Evolutionary conservation across 2,329 filamentous ascomycete species (phyloP).

Genomic region (Ceratocystis destructans): DNA sequence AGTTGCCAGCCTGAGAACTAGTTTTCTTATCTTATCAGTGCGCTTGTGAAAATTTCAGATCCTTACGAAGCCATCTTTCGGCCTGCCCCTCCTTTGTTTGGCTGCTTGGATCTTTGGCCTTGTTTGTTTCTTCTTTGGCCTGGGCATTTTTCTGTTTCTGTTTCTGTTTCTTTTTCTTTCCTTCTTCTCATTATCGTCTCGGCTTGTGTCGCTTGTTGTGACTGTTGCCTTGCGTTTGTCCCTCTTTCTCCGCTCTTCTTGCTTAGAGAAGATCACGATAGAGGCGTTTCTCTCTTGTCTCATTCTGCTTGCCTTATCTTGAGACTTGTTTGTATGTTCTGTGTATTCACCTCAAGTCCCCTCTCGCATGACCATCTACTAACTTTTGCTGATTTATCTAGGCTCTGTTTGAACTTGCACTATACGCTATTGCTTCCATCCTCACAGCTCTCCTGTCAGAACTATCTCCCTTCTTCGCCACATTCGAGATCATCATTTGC

Average conservation of each 20-base stretch:
- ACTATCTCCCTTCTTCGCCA: not conserved
- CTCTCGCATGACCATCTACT: not conserved
- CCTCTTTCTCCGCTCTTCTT: not conserved
- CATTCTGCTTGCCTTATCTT: not conserved
- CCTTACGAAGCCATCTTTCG: not conserved
- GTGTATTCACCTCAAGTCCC: not conserved
- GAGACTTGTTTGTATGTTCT: not conserved
- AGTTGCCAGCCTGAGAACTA: not conserved
- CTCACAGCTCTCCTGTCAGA: not conserved
- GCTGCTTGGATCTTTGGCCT: not conserved
- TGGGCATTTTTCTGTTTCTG: not conserved
- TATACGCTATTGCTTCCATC: not conserved
- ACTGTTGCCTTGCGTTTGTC: not conserved
- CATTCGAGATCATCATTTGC: not conserved
- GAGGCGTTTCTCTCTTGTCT: not conserved
- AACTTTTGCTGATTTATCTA: not conserved
- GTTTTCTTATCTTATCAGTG: not conserved
- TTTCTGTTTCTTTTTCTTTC: not conserved
- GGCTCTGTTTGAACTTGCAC: not conserved
- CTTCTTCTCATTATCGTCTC: not conserved
- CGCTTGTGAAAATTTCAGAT: slow-evolving; percentile 6
- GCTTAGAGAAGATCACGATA: slow-evolving; percentile 6
- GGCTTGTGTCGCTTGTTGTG: not conserved
- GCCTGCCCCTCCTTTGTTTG: not conserved
- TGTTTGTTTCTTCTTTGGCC: not conserved